Conservation (phyloP, 2,329 filamentous ascomycete species). For the Ophiocordyceps australis region DNA sequence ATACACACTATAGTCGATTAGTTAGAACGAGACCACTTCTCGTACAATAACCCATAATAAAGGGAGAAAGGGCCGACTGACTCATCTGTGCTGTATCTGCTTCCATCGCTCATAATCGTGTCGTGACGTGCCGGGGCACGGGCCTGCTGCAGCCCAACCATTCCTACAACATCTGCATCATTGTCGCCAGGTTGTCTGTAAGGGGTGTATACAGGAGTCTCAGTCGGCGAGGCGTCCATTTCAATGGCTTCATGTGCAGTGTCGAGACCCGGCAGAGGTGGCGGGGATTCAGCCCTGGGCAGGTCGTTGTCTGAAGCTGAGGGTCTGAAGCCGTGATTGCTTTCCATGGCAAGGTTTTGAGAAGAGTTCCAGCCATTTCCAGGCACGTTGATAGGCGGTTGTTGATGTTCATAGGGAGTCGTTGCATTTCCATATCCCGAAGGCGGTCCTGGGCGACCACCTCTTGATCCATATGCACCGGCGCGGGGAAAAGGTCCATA, state of each 20-base stretch:
- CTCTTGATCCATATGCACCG: constrained; percentile 12
- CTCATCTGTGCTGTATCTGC: constrained; percentile 57
- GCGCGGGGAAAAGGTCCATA: constrained; percentile 14
- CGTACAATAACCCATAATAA: not conserved
- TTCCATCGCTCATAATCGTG: constrained; percentile 44
- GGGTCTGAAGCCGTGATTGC: constrained; percentile 7
- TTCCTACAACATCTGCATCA: constrained; percentile 54
- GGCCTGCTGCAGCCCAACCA: constrained; percentile 52
- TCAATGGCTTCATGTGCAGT: constrained; percentile 45
- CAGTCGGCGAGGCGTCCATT: constrained; percentile 52
- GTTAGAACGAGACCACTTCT: no score
- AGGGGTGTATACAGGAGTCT: constrained; percentile 22
- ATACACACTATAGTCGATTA: constrained; percentile 21
- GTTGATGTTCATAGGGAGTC: constrained; percentile 13
- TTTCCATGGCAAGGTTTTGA: constrained; percentile 9
- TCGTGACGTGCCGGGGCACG: constrained; percentile 20
- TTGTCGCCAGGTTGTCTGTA: constrained; percentile 37
- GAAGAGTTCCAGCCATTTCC: not conserved
- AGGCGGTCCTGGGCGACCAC: constrained; percentile 11
- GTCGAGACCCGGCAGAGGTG: constrained; percentile 33
- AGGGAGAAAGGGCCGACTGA: constrained; percentile 17
- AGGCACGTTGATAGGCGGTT: not conserved
- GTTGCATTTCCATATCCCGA: constrained; percentile 20
- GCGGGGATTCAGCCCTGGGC: constrained; percentile 45
- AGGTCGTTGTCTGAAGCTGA: constrained; percentile 27